Evolutionary conservation across 805 yeast genomes (phyloP).

Genomic region (Cyberlindnera euphorbiiphila): DNA sequence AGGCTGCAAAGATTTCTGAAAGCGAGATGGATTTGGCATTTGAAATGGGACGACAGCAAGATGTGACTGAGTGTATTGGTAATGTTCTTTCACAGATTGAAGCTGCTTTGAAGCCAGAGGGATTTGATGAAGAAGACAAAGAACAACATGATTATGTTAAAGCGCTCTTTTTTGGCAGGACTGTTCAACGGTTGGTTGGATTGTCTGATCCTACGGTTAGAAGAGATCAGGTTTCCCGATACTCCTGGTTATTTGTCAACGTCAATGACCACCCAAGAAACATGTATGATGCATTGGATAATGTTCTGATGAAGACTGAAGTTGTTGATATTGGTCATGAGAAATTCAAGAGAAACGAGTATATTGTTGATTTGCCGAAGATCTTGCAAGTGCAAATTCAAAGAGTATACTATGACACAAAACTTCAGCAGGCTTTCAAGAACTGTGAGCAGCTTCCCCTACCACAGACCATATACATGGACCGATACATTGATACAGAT

Average conservation of each 20-base stretch:
- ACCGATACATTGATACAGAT: slow-evolving; percentile 75
- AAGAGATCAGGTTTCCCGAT: slow-evolving; percentile 65
- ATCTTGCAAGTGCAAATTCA: slow-evolving; percentile 90
- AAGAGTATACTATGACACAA: slow-evolving; percentile 85
- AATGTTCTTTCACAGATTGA: slow-evolving; percentile 90
- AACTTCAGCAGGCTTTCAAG: slow-evolving; percentile 69
- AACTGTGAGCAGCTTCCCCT: slow-evolving; percentile 80
- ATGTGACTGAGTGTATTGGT: slow-evolving; percentile 95
- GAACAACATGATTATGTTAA: slow-evolving; percentile 86
- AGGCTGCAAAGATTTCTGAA: slow-evolving; percentile 34
- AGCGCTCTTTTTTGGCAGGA: slow-evolving; percentile 77
- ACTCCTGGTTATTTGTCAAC: slow-evolving; percentile 76
- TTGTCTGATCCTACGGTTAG: slow-evolving; percentile 32
- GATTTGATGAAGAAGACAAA: slow-evolving; percentile 57
- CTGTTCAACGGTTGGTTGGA: slow-evolving; percentile 71
- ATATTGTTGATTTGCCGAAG: slow-evolving; percentile 70
- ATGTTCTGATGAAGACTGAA: slow-evolving; percentile 72
- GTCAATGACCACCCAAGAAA: slow-evolving; percentile 86
- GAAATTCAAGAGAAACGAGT: slow-evolving; percentile 67
- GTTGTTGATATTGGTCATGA: slow-evolving; percentile 61
- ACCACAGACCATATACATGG: slow-evolving; percentile 74
- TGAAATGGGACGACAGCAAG: slow-evolving; percentile 90
- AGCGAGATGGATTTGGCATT: slow-evolving; percentile 72
- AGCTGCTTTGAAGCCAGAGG: slow-evolving; percentile 71
- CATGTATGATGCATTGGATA: slow-evolving; percentile 86